Percentiles rank a stretch among this genome's conserved stretches.
phyloP scores from a whole-genome alignment of 805 yeast species.

The Candida hungchunana region DNA sequence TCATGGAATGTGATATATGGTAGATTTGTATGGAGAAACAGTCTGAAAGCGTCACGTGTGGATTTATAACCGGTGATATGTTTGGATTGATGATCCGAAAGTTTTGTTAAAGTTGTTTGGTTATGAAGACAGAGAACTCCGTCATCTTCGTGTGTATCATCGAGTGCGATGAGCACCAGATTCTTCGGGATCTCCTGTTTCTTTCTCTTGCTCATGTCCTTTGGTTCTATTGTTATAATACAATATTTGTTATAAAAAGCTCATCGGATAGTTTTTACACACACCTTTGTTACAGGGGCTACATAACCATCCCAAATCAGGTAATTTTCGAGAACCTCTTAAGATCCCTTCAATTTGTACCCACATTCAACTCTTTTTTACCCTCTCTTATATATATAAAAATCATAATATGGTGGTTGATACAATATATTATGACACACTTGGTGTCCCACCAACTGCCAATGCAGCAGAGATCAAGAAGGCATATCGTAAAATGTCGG shows the following conservation, averaged over 20 bases:
- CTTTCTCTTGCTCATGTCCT: neutral
- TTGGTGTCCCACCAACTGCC: constrained; percentile 56
- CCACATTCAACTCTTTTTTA: too few species aligned
- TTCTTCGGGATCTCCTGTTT: constrained; percentile 8
- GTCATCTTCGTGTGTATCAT: constrained; percentile 12
- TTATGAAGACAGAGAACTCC: constrained; percentile 7
- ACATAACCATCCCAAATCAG: neutral
- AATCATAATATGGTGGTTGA: constrained; percentile 68
- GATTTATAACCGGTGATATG: neutral
- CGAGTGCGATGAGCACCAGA: constrained; percentile 10
- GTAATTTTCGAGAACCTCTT: neutral
- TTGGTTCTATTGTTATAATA: neutral
- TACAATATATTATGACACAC: constrained; percentile 64
- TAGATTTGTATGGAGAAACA: constrained; percentile 17
- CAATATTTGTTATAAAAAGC: too few species aligned
- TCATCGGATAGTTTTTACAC: too few species aligned
- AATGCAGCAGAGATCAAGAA: constrained; percentile 67
- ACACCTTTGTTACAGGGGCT: too few species aligned
- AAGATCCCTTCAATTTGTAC: neutral
- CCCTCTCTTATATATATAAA: too few species aligned
- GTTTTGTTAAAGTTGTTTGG: constrained; percentile 8
- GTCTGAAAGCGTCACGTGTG: constrained; percentile 9
- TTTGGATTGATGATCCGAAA: constrained; percentile 1
- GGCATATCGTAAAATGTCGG: constrained; percentile 74
- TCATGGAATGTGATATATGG: constrained; percentile 24